Conservation (phyloP, 768 basidiomycete genomes). For the Pisolithus albus region DNA sequence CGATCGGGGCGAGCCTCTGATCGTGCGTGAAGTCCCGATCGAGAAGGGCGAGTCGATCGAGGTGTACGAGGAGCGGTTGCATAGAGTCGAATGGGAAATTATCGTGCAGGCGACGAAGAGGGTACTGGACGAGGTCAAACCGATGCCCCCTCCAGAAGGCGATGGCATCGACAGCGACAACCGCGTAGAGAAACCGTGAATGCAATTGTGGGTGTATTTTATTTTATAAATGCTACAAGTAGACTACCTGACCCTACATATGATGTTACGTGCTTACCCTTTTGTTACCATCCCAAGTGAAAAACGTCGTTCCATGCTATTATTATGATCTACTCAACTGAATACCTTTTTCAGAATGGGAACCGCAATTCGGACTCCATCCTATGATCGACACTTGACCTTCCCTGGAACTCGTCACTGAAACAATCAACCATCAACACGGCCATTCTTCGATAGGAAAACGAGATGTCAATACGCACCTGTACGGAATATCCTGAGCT, state of each 20-base stretch:
- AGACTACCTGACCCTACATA: too few species aligned
- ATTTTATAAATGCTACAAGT: too few species aligned
- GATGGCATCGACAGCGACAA: constrained; percentile 1
- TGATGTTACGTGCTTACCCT: too few species aligned
- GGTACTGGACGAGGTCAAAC: constrained; percentile 51
- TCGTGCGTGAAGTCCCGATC: constrained; percentile 75
- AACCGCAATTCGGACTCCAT: background rate
- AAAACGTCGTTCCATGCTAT: background rate
- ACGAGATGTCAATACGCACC: background rate
- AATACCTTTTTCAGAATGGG: background rate
- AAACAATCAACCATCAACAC: background rate
- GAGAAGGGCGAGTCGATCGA: constrained; percentile 64
- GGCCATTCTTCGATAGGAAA: background rate
- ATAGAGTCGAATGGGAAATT: constrained; percentile 79
- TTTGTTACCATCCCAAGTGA: background rate
- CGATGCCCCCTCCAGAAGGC: constrained; percentile 10
- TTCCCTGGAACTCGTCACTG: background rate
- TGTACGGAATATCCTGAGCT: background rate
- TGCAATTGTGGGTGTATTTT: too few species aligned
- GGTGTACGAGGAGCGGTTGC: constrained; percentile 69
- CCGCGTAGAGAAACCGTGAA: background rate
- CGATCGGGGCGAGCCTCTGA: constrained; percentile 82
- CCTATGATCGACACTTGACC: background rate
- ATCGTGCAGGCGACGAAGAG: constrained; percentile 81
- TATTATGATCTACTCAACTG: background rate